Evolutionary conservation across 176 grass and related monocot genomes (phyloP).

Genomic region (Cenchrus americanus): DNA sequence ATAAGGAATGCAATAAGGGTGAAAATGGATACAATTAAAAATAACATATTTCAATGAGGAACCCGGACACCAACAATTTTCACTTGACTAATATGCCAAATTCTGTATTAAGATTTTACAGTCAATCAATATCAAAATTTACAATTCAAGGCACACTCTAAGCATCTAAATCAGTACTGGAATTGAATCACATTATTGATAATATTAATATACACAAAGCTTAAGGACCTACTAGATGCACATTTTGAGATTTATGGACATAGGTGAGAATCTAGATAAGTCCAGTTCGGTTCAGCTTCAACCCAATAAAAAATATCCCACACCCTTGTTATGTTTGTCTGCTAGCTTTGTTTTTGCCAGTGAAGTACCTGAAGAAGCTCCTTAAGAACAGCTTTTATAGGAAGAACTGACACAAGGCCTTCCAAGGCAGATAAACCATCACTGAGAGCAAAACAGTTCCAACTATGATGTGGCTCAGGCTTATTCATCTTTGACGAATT

Average conservation of each 20-base stretch:
- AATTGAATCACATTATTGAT: slow-evolving; percentile 22
- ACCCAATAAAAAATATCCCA: slow-evolving; percentile 16
- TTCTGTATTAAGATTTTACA: slow-evolving; percentile 11
- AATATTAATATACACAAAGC: background rate
- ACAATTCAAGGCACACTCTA: slow-evolving; percentile 20
- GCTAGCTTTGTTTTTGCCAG: slow-evolving; percentile 1
- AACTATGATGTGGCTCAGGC: slow-evolving; percentile 76
- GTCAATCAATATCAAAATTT: slow-evolving; percentile 33
- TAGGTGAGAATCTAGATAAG: background rate
- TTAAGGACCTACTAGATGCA: too few species aligned
- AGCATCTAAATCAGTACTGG: slow-evolving; percentile 22
- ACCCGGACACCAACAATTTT: background rate
- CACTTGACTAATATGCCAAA: slow-evolving; percentile 34
- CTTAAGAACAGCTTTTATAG: slow-evolving; percentile 63
- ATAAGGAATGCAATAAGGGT: slow-evolving; percentile 24
- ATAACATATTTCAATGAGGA: background rate
- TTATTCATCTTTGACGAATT: slow-evolving; percentile 67
- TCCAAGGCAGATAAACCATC: slow-evolving; percentile 81
- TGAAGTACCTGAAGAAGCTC: slow-evolving; percentile 83
- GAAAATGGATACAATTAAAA: slow-evolving; percentile 4
- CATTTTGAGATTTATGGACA: too few species aligned
- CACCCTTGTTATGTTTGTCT: background rate
- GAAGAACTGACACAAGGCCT: slow-evolving; percentile 71
- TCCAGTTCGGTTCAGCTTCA: slow-evolving; percentile 27
- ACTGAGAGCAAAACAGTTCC: slow-evolving; percentile 69